Evolutionary conservation across 306 rosid species (phyloP), one percentile per base, ranked within the genome.

Genomic region (Lithocarpus polystachyus): DNA sequence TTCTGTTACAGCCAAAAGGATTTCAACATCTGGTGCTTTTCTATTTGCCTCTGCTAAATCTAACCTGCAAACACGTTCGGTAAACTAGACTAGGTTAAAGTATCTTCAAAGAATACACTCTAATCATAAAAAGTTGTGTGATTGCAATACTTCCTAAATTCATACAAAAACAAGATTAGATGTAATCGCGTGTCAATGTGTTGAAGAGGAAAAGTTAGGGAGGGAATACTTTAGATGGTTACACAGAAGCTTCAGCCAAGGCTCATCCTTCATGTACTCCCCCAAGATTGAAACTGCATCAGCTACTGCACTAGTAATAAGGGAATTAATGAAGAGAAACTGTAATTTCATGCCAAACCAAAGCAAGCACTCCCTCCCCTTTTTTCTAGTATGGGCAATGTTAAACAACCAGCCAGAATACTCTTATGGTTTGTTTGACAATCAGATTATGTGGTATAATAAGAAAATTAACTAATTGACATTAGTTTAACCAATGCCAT

Each of bases 281-380:
- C 96, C 90, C 82, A 95, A 75, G 78, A 95, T 88, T 33, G 97
- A 95, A 83, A 91, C 94, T 2, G 97, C 97, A 72, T 89, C 98
- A 20, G 82, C 81, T 88, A 90, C 99, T 93, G 93, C 90, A 86
- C 76, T 87, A 81, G 75, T n/a, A 86, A 78, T 20, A 56, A 35
- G 81, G 75, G 77, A n/a, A 64, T 85, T 64, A 85, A 24, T 72
- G 40, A 73, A 77, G 54, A 54, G 80, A 28, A 68, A 35, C 37
- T 61, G 57, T 55, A 56, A 69, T 23, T 62, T 23, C 69, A 31
- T 75, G 31, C 67, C 52, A 64, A 31, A 40, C 61, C 12, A 64
- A 71, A 69, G 57, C 22, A 60, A 54, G 73, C 24, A 56, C 26
- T 52, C 22, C 24, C 18, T 26, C 45, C 8, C 12, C 45, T 2